These are phyloP conservation scores for Chlamydomonas incerta DNA, from an alignment of 139 green algal species.

Conservation along the genomic window DNA sequence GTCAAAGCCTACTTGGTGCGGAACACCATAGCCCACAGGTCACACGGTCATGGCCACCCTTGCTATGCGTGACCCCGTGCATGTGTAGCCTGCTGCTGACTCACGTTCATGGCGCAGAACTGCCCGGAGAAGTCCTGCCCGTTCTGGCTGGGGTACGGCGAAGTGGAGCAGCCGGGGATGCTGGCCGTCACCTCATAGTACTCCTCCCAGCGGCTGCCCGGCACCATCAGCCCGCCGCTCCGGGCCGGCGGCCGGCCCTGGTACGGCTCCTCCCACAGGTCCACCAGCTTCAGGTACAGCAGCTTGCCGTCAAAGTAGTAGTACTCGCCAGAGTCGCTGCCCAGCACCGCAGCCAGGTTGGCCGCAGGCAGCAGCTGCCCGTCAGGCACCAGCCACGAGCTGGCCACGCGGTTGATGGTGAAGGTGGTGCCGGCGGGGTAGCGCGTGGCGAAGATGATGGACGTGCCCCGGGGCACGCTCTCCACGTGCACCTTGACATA, in stretches of 20 bases:
- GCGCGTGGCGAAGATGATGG: slow-evolving; percentile 56
- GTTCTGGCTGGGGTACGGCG: not conserved
- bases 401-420: not conserved
- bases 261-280: not conserved
- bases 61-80: no score
- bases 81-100: not conserved
- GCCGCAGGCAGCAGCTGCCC: not conserved
- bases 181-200: no score
- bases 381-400: not conserved
- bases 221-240: not conserved
- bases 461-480: not conserved
- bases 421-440: slow-evolving; percentile 56
- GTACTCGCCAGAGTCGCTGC: not conserved
- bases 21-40: no score
- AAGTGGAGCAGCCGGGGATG: not conserved
- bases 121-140: not conserved
- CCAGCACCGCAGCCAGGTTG: not conserved
- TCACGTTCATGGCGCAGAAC: not conserved
- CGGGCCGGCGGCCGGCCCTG: no score
- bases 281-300: not conserved
- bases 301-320: slow-evolving; percentile 12
- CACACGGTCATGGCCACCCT: no score
- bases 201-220: not conserved
- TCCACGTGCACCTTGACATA: not conserved
- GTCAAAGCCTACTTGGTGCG: no score